Evolutionary conservation across 768 basidiomycete genomes (phyloP).

Genomic region (Tylopilus subfusipes): DNA sequence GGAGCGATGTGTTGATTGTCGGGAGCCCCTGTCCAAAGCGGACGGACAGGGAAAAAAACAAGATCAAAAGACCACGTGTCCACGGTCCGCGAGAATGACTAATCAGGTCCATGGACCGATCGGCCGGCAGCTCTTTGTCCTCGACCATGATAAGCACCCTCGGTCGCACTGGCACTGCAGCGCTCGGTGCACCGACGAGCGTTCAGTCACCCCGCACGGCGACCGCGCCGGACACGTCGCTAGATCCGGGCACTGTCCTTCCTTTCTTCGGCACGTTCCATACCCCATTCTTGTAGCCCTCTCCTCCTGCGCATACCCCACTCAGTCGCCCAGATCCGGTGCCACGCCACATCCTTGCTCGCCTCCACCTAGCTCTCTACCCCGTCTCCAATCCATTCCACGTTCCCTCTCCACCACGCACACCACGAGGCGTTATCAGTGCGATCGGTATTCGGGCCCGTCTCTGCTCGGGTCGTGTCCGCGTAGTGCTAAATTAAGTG

Average conservation of each 20-base stretch:
- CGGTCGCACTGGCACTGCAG: slow-evolving; percentile 10
- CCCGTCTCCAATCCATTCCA: neutral
- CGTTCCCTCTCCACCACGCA: neutral
- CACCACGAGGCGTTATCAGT: slow-evolving; percentile 12
- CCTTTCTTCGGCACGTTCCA: neutral
- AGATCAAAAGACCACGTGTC: slow-evolving; percentile 34
- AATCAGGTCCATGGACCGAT: slow-evolving; percentile 27
- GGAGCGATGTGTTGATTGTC: slow-evolving; percentile 34
- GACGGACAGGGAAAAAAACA: slow-evolving; percentile 35
- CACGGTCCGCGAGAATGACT: slow-evolving; percentile 13
- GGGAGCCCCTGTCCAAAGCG: slow-evolving; percentile 36
- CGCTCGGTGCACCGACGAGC: no score
- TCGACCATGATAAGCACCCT: slow-evolving; percentile 25
- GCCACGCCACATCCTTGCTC: neutral
- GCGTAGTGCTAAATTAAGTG: slow-evolving; percentile 1
- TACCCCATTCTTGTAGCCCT: slow-evolving; percentile 16
- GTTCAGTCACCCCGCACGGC: no score
- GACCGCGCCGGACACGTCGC: neutral
- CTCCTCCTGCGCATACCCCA: slow-evolving; percentile 6
- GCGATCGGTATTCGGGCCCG: slow-evolving; percentile 15
- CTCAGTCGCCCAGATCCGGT: neutral
- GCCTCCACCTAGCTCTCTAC: neutral
- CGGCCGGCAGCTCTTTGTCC: slow-evolving; percentile 11
- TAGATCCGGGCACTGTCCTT: neutral
- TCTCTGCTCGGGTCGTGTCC: neutral